A percentile compares a stretch with the other conserved stretches of the same genome.
These are phyloP conservation scores for Aspergillus novofumigatus DNA, from an alignment of 2,329 filamentous ascomycete species.

Conservation along the genomic window DNA sequence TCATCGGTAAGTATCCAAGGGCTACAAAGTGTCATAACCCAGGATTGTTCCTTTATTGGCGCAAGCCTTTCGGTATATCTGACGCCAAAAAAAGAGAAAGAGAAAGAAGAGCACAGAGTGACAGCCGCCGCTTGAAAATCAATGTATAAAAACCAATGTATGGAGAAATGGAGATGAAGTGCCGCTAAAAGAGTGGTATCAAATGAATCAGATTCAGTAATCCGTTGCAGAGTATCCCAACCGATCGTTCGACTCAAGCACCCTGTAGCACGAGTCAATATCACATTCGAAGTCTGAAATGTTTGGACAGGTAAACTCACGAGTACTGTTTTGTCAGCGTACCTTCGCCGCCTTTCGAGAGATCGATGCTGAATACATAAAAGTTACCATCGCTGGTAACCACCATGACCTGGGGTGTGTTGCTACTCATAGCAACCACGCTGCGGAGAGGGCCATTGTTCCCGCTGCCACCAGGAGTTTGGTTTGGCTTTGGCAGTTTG, in stretches of 20 bases:
- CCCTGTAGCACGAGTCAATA: conserved; percentile 23
- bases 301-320: conserved; percentile 53
- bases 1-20: neutral
- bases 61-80: neutral
- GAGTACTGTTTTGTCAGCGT: conserved; percentile 88
- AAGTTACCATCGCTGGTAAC: conserved; percentile 94
- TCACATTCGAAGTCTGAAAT: neutral
- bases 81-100: neutral
- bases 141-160: neutral
- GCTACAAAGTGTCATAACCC: neutral
- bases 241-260: conserved; percentile 43
- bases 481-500: conserved; percentile 68
- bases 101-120: neutral
- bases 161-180: neutral
- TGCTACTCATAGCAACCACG: conserved; percentile 96
- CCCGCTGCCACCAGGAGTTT: conserved; percentile 33
- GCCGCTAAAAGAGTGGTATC: conserved; percentile 6
- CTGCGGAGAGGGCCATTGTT: conserved; percentile 64
- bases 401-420: conserved; percentile 93
- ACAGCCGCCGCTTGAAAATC: neutral
- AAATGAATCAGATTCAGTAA: conserved; percentile 23
- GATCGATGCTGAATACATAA: conserved; percentile 90
- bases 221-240: conserved; percentile 34
- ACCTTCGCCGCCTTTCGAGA: conserved; percentile 91
- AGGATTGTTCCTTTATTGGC: neutral